Evolutionary conservation across 1,284 basidiomycete species (phyloP).

Genomic region (Microbotryum silenes-acaulis): DNA sequence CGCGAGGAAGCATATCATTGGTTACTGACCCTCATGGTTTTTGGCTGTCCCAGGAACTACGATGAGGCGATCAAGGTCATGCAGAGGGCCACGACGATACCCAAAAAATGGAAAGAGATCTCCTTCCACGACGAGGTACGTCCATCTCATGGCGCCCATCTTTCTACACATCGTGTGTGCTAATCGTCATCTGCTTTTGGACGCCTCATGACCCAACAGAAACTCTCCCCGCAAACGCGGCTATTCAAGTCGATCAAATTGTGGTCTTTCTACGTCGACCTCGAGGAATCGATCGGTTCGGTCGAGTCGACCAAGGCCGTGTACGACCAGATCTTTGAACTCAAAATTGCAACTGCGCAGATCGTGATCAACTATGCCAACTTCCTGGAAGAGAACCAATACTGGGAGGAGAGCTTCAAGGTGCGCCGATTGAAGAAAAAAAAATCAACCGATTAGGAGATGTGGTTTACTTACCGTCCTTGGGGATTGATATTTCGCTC

Average conservation of each 20-base stretch:
- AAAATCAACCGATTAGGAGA: not conserved
- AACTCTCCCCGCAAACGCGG: slow-evolving; percentile 74
- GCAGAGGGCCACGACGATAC: slow-evolving; percentile 87
- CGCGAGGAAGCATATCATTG: no score
- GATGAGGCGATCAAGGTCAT: slow-evolving; percentile 90
- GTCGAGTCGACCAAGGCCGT: slow-evolving; percentile 86
- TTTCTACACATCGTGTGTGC: not conserved
- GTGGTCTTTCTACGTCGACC: slow-evolving; percentile 97
- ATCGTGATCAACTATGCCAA: slow-evolving; percentile 94
- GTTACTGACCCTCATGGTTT: no score
- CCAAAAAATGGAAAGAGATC: slow-evolving; percentile 73
- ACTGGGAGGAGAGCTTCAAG: slow-evolving; percentile 98
- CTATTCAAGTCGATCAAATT: slow-evolving; percentile 97
- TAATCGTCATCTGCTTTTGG: not conserved
- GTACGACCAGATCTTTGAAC: slow-evolving; percentile 93
- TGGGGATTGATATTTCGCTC: not conserved
- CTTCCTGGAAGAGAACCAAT: slow-evolving; percentile 95
- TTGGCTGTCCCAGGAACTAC: slow-evolving; percentile 63
- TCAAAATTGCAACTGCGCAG: slow-evolving; percentile 96
- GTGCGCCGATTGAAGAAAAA: slow-evolving; percentile 38
- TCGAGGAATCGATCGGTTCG: slow-evolving; percentile 92
- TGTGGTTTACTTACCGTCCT: no score
- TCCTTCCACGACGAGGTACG: slow-evolving; percentile 91
- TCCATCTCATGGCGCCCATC: slow-evolving; percentile 18
- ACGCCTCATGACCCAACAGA: slow-evolving; percentile 45